Base-by-base conservation (phyloP, 1,139 yeast species). In the Yamadazyma blattariae region DNA sequence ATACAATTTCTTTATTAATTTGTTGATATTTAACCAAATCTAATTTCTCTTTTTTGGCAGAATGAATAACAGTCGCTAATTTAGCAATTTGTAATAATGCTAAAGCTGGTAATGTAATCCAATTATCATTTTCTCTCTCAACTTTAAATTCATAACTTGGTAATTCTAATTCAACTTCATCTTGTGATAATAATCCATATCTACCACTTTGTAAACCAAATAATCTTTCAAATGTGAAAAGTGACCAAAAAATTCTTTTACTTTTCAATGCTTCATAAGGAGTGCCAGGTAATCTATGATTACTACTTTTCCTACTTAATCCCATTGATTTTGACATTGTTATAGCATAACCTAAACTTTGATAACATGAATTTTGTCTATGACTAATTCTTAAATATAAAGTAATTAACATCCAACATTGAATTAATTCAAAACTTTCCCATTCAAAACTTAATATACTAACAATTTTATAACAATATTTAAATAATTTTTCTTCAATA, bases 361-460 rank as follows among this genome's bases (percentile, higher is more conserved):
- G 64, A 60, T 69, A 73, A 23, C 74, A 59, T 1, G 82, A 69
- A 6, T 77, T 71, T 52, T 80, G 87, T 34, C 84, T 62, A 46
- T 79, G 80, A 25, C 77, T 59, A 3, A 74, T 57, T 29, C 88
- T 59, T 27, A 80, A 55, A 47, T 79, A 81, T 15, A 79, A 47
- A 0, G 79, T 56, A 21, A 77, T 66, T 20, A 81, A 54, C 11
- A 79, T 54, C 83, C 86, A 79, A 27, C 78, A 68, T 50, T 81
- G 88, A 25, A 79, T 70, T 43, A 81, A 63, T 50, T 81, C 88
- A 40, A 76, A 70, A 15, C 81, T 71, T 49, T 79, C 84, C 85
- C 86, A 80, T 51, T 80, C 84, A 52, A 79, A 79, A 30, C 79
- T 64, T 31, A 80, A 57, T 13, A 69, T 65, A 15, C 66, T 59